These are phyloP conservation scores for Lophiotrema nucula DNA, from an alignment of 495 filamentous ascomycete genomes.

Conservation along the genomic window DNA sequence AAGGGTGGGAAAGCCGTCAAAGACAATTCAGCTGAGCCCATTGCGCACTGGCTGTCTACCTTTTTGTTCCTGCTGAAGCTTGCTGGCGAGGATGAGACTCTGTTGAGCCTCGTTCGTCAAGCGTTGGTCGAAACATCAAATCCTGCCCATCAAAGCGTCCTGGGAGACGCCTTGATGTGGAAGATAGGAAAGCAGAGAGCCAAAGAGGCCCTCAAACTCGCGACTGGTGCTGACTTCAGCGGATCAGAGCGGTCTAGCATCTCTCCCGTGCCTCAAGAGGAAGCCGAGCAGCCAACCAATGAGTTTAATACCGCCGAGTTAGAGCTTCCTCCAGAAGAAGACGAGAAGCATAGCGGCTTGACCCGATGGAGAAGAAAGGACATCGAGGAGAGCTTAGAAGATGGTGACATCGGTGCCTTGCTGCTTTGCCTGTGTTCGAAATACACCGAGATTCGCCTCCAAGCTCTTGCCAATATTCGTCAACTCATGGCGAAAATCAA, in stretches of 20 bases:
- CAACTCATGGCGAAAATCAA: slow-evolving; percentile 66
- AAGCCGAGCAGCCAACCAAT: slow-evolving; percentile 9
- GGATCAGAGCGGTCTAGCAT: slow-evolving; percentile 17
- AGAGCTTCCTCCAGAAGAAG: slow-evolving; percentile 41
- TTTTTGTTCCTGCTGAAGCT: slow-evolving; percentile 48
- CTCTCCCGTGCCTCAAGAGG: slow-evolving; percentile 8
- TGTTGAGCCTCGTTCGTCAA: slow-evolving; percentile 48
- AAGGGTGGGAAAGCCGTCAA: slow-evolving; percentile 47
- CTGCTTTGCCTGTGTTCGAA: slow-evolving; percentile 73
- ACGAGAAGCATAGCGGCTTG: slow-evolving; percentile 58
- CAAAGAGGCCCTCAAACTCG: slow-evolving; percentile 18
- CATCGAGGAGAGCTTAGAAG: slow-evolving; percentile 68
- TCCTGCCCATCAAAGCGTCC: slow-evolving; percentile 6
- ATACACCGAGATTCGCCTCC: slow-evolving; percentile 67
- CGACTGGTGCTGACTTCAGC: slow-evolving; percentile 27
- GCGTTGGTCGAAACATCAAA: slow-evolving; percentile 38
- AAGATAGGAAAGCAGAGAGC: slow-evolving; percentile 31
- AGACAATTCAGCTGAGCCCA: slow-evolving; percentile 39
- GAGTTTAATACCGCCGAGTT: background rate
- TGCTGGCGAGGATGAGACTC: slow-evolving; percentile 46
- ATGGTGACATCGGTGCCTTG: slow-evolving; percentile 64
- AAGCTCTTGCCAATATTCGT: slow-evolving; percentile 66
- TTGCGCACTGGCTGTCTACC: slow-evolving; percentile 57
- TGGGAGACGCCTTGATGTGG: slow-evolving; percentile 22
- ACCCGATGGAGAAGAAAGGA: slow-evolving; percentile 72